Evolutionary conservation across 352 stramenopile species (phyloP).

Genomic region (Phytophthora lateralis): DNA sequence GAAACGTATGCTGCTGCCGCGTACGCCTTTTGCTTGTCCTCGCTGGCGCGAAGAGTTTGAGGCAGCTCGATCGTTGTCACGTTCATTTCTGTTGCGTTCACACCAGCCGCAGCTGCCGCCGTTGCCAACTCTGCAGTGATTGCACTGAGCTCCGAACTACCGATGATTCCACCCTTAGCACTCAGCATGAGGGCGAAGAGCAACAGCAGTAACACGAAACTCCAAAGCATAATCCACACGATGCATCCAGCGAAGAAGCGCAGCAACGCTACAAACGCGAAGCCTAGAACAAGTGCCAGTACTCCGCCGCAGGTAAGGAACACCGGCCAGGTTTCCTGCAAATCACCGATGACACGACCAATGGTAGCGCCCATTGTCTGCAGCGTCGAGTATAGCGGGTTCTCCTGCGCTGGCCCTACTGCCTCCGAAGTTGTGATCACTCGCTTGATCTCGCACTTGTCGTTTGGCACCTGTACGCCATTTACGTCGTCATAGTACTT

Average conservation of each 20-base stretch:
- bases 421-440: constrained; percentile 61
- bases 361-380: constrained; percentile 56
- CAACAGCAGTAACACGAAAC: constrained; percentile 64
- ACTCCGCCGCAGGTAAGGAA: constrained; percentile 56
- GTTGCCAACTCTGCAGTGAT: constrained; percentile 49
- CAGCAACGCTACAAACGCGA: constrained; percentile 74
- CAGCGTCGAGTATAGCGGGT: constrained; percentile 77
- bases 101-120: constrained; percentile 41
- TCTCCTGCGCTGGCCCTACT: constrained; percentile 60
- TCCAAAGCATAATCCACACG: constrained; percentile 77
- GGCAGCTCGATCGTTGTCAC: constrained; percentile 43
- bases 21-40: constrained; percentile 69
- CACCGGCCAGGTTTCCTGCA: constrained; percentile 60
- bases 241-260: constrained; percentile 75
- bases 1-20: constrained; percentile 67
- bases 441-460: constrained; percentile 78
- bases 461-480: constrained; percentile 55
- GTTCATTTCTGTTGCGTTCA: constrained; percentile 30
- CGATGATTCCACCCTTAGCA: constrained; percentile 77
- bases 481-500: constrained; percentile 73
- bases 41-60: constrained; percentile 56
- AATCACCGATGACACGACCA: constrained; percentile 69
- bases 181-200: constrained; percentile 79
- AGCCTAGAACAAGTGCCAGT: constrained; percentile 58
- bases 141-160: constrained; percentile 41